These are phyloP conservation scores for Paralagenidium karlingii DNA, from an alignment of 352 stramenopile genomes.

Conservation along the genomic window DNA sequence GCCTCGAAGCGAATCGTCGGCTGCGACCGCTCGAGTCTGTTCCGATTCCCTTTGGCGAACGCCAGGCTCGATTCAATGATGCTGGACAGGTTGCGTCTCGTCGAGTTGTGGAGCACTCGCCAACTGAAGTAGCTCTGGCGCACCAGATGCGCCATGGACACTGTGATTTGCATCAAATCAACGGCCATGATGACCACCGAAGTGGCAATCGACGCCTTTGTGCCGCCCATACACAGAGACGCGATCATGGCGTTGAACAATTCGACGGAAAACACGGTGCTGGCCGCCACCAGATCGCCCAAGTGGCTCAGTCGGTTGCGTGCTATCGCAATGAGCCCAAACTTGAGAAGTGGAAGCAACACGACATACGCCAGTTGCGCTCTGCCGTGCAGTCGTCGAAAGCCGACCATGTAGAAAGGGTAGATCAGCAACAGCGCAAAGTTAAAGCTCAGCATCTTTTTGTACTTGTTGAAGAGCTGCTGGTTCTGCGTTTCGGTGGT, in stretches of 20 bases:
- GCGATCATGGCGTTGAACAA: slow-evolving; percentile 17
- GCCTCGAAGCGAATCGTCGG: too few relatives aligned
- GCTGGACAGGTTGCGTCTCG: too few relatives aligned
- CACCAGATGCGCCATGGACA: too few relatives aligned
- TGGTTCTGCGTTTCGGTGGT: too few relatives aligned
- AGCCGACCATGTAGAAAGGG: slow-evolving; percentile 7
- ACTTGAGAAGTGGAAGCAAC: slow-evolving; percentile 6
- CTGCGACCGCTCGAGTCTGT: too few relatives aligned
- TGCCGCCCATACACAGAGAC: slow-evolving; percentile 17
- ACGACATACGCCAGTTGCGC: slow-evolving; percentile 4
- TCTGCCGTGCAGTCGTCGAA: background rate
- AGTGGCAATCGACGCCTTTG: background rate
- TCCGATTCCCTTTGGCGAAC: too few relatives aligned
- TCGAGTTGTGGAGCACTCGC: too few relatives aligned
- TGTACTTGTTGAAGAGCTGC: too few relatives aligned
- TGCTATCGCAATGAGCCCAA: slow-evolving; percentile 11
- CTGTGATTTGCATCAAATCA: too few relatives aligned
- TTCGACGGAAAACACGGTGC: slow-evolving; percentile 13
- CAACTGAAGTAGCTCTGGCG: too few relatives aligned
- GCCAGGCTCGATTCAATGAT: too few relatives aligned
- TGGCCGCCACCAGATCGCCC: slow-evolving; percentile 9
- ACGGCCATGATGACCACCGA: slow-evolving; percentile 8
- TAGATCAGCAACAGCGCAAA: slow-evolving; percentile 10
- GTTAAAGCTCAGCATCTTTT: too few relatives aligned
- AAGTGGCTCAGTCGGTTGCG: slow-evolving; percentile 5